These are phyloP conservation scores for Anastatica hierochuntica DNA, from an alignment of 345 rosid species.

Conservation along the genomic window DNA sequence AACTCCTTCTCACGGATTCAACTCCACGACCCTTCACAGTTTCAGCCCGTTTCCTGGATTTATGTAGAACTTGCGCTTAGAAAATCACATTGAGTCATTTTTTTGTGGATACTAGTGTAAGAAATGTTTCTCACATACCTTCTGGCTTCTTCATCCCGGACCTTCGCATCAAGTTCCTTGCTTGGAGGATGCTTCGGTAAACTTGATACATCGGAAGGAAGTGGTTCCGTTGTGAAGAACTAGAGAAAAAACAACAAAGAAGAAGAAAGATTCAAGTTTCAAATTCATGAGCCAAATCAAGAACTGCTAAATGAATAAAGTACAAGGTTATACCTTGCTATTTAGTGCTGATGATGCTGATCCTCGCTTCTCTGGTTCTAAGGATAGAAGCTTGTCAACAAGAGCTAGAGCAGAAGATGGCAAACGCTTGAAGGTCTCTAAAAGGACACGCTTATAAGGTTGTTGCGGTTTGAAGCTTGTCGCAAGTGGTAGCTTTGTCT, in stretches of 20 bases:
- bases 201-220: conserved; percentile 51
- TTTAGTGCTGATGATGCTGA: conserved; percentile 43
- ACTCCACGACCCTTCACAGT: conserved; percentile 50
- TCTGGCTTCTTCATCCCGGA: conserved; percentile 51
- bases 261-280: not conserved
- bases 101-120: not conserved
- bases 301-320: not conserved
- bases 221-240: conserved; percentile 61
- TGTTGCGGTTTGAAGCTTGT: conserved; percentile 86
- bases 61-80: not conserved
- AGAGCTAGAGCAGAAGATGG: conserved; percentile 67
- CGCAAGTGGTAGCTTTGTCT: conserved; percentile 79
- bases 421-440: conserved; percentile 78
- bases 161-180: conserved; percentile 66
- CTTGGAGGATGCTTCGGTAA: conserved; percentile 72
- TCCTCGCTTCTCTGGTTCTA: conserved; percentile 61
- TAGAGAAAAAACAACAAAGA: conserved; percentile 20
- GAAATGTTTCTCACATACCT: conserved; percentile 21
- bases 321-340: conserved; percentile 40
- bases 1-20: conserved; percentile 52
- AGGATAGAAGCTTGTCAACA: conserved; percentile 75
- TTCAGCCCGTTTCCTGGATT: conserved; percentile 55
- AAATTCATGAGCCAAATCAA: not conserved
- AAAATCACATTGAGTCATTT: not conserved
- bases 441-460: conserved; percentile 73